Evolutionary conservation across 371 early-diverging fungal genomes (phyloP).

Genomic region (Mortierella sp.): DNA sequence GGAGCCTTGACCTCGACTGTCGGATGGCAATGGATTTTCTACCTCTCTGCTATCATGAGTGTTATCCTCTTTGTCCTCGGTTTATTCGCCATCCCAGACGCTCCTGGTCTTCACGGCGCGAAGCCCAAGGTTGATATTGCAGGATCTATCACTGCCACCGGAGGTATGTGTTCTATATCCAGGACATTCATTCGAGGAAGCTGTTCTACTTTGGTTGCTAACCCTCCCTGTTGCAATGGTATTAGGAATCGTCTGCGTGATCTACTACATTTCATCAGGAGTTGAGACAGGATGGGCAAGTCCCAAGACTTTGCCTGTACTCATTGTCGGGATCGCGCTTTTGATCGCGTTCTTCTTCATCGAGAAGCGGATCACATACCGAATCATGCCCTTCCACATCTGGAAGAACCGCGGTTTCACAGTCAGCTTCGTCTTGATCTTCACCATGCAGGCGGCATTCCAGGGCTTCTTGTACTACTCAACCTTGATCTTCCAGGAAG

Average conservation of each 20-base stretch:
- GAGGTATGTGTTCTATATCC: conserved; percentile 1
- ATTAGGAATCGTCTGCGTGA: conserved; percentile 37
- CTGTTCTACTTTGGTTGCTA: background rate
- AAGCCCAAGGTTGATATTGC: conserved; percentile 44
- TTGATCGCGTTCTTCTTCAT: conserved; percentile 23
- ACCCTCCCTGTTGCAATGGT: background rate
- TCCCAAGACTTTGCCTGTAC: conserved; percentile 34
- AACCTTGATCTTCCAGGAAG: conserved; percentile 49
- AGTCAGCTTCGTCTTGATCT: conserved; percentile 39
- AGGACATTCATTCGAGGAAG: background rate
- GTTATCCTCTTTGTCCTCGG: conserved; percentile 40
- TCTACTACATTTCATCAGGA: conserved; percentile 51
- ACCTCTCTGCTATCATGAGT: conserved; percentile 42
- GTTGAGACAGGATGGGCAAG: conserved; percentile 51
- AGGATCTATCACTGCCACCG: conserved; percentile 40
- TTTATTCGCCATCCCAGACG: conserved; percentile 38
- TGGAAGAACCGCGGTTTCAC: conserved; percentile 48
- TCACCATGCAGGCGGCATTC: conserved; percentile 47
- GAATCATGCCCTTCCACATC: conserved; percentile 54
- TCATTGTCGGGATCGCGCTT: conserved; percentile 32
- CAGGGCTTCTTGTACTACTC: conserved; percentile 45
- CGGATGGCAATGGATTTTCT: conserved; percentile 54
- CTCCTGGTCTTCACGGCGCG: conserved; percentile 37
- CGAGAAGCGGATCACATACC: conserved; percentile 41
- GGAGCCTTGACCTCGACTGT: conserved; percentile 51